Evolutionary conservation across 2,329 filamentous ascomycete genomes (phyloP).

Genomic region (Monosporascus sp.): DNA sequence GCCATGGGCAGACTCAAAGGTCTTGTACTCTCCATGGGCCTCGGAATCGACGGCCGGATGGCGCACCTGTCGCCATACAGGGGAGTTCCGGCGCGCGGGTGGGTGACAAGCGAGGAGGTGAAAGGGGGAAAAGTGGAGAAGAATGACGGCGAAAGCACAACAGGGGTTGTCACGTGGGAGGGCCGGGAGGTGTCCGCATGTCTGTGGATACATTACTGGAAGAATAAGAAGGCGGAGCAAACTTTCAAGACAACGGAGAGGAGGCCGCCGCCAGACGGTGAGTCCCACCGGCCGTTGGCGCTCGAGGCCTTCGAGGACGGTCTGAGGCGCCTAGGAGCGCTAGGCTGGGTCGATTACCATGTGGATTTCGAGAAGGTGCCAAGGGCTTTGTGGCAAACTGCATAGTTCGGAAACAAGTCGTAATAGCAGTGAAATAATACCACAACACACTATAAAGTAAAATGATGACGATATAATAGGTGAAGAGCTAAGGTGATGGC

Average conservation of each 20-base stretch:
- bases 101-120: not conserved
- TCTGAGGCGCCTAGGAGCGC: conserved; percentile 2
- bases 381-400: not conserved
- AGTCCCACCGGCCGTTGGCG: not conserved
- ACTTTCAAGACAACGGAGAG: conserved; percentile 6
- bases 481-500: too few species aligned
- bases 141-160: not conserved
- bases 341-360: conserved; percentile 8
- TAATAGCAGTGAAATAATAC: too few species aligned
- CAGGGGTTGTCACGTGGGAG: conserved; percentile 1
- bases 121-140: not conserved
- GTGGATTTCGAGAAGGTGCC: conserved; percentile 7
- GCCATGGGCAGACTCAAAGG: conserved; percentile 2
- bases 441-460: too few species aligned
- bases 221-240: conserved; percentile 5
- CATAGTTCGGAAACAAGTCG: too few species aligned
- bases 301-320: conserved; percentile 6
- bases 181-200: conserved; percentile 3
- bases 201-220: conserved; percentile 9
- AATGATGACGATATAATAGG: too few species aligned
- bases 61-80: conserved; percentile 7
- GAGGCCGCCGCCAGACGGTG: conserved; percentile 2
- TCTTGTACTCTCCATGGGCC: conserved; percentile 4
- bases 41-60: conserved; percentile 3
- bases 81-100: conserved; percentile 5